Evolutionary conservation across 345 rosid species (phyloP).

Genomic region (Raphanus sativus): DNA sequence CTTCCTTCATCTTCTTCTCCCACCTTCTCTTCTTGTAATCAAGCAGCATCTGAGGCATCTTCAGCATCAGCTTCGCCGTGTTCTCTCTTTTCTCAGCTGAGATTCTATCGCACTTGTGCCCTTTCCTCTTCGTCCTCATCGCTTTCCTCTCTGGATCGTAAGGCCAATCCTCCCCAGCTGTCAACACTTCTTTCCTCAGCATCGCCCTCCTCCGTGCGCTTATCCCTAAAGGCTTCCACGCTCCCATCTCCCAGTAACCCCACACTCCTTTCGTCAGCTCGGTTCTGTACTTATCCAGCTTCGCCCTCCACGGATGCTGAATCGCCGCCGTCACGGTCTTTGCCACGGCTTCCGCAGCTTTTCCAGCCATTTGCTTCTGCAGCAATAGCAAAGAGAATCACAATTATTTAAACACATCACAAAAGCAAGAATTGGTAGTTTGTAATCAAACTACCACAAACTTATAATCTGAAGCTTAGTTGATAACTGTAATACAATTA

Average conservation of each 20-base stretch:
- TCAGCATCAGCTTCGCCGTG: slow-evolving; percentile 76
- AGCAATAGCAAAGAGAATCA: background rate
- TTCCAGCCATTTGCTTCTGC: slow-evolving; percentile 68
- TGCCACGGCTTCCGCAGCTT: slow-evolving; percentile 59
- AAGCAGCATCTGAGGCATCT: slow-evolving; percentile 81
- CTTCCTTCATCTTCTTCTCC: slow-evolving; percentile 96
- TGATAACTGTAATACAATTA: slow-evolving; percentile 2
- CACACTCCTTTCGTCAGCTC: slow-evolving; percentile 86
- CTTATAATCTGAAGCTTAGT: background rate
- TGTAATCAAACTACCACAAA: background rate
- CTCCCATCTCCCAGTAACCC: slow-evolving; percentile 93
- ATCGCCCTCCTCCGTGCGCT: slow-evolving; percentile 85
- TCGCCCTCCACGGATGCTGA: slow-evolving; percentile 85
- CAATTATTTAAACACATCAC: background rate
- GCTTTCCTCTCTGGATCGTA: slow-evolving; percentile 89
- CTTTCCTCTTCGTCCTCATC: slow-evolving; percentile 81
- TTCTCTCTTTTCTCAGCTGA: slow-evolving; percentile 83
- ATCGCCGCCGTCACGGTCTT: slow-evolving; percentile 51
- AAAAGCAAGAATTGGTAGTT: background rate
- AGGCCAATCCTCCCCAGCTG: slow-evolving; percentile 78
- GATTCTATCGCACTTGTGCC: slow-evolving; percentile 78
- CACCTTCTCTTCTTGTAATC: slow-evolving; percentile 93
- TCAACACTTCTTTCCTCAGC: slow-evolving; percentile 81
- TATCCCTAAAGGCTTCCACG: slow-evolving; percentile 85
- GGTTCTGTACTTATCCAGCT: slow-evolving; percentile 62